These are phyloP conservation scores for Cercospora nicotianae DNA, from an alignment of 2,329 filamentous ascomycete species.

Conservation along the genomic window DNA sequence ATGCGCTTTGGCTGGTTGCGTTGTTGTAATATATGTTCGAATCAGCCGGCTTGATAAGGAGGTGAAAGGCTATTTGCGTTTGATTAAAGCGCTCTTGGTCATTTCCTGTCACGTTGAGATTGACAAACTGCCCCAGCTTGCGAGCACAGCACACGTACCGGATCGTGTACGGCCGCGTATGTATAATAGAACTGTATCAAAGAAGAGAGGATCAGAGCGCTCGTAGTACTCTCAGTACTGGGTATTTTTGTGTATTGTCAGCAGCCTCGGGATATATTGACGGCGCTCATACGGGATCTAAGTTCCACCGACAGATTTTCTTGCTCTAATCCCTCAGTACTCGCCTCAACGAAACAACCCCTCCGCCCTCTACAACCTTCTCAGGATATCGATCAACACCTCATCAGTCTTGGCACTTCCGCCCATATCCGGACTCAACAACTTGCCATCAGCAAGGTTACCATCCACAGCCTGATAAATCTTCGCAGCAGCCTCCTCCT, in stretches of 20 bases:
- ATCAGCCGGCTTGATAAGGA: background rate
- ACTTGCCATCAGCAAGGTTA: conserved; percentile 78
- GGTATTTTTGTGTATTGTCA: background rate
- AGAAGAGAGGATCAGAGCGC: background rate
- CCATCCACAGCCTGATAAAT: conserved; percentile 92
- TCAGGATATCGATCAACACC: conserved; percentile 83
- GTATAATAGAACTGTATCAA: background rate
- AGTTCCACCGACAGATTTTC: background rate
- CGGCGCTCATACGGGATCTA: background rate
- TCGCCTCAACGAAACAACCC: too few species aligned
- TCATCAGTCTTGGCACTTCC: conserved; percentile 82
- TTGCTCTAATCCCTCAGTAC: background rate
- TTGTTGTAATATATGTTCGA: background rate
- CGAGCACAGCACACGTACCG: background rate
- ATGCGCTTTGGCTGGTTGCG: background rate
- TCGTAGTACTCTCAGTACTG: background rate
- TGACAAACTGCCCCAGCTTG: background rate
- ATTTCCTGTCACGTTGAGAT: background rate
- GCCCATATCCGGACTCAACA: conserved; percentile 86
- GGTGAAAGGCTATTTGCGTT: background rate
- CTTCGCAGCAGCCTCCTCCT: conserved; percentile 79
- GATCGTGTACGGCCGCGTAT: background rate
- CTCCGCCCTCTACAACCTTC: conserved; percentile 62
- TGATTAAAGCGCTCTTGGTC: background rate
- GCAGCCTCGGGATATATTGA: background rate